A percentile compares a stretch with the other conserved stretches of the same genome.
phyloP scores from a whole-genome alignment of 331 rosid species.

The Acacia concinna region DNA sequence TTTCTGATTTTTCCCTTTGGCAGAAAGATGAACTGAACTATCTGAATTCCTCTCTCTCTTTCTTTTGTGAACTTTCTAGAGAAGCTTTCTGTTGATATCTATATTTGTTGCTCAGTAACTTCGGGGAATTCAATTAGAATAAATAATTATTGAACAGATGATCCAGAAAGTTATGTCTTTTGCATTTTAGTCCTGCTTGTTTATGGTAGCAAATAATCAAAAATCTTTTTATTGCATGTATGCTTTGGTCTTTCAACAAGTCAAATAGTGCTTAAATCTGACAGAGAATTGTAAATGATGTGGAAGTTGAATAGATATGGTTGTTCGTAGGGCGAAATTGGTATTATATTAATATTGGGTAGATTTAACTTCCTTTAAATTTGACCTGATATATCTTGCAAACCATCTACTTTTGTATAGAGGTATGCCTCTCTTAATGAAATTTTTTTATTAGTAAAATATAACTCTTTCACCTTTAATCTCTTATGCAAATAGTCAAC shows the following conservation, averaged over 20 bases:
- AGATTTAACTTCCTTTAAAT: no score
- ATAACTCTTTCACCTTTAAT: not conserved
- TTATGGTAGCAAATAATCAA: not conserved
- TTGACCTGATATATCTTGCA: no score
- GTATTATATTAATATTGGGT: no score
- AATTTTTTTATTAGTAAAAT: no score
- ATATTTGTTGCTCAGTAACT: not conserved
- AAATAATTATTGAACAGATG: not conserved
- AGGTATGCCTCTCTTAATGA: not conserved
- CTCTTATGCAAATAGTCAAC: no score
- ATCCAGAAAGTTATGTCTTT: not conserved
- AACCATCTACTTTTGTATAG: not conserved
- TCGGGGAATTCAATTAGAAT: constrained; percentile 2
- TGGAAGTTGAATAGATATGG: no score
- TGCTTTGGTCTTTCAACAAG: no score
- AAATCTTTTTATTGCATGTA: no score
- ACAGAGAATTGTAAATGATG: no score
- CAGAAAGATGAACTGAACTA: not conserved
- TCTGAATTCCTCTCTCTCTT: not conserved
- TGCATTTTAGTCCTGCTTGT: not conserved
- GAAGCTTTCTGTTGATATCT: not conserved
- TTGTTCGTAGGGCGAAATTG: no score
- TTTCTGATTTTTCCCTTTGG: not conserved
- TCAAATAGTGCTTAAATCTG: no score
- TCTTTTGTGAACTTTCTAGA: not conserved